Evolutionary conservation across 495 filamentous ascomycete species (phyloP).

Genomic region (Penicillium longicatenatum): DNA sequence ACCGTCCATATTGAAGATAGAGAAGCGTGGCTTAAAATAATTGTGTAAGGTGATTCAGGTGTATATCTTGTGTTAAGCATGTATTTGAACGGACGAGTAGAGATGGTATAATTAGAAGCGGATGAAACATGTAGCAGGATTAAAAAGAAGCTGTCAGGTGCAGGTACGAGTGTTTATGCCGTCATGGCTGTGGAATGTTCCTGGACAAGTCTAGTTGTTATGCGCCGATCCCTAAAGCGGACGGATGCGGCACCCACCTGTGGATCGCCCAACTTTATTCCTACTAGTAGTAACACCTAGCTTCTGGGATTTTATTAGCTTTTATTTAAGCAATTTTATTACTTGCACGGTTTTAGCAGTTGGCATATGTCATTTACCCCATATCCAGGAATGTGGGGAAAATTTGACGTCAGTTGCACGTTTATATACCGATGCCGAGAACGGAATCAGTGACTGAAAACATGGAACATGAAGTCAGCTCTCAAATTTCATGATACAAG

Average conservation of each 20-base stretch:
- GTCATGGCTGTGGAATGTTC: constrained; percentile 11
- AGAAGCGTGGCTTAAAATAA: background rate
- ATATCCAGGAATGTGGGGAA: background rate
- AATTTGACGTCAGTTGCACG: background rate
- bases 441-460: background rate
- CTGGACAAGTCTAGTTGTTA: constrained; percentile 12
- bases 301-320: background rate
- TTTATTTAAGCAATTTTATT: background rate
- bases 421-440: background rate
- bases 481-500: no score
- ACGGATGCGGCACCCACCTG: background rate
- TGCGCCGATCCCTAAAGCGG: background rate
- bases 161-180: constrained; percentile 10
- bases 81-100: no score
- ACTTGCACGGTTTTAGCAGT: background rate
- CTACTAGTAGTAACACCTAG: background rate
- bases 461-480: background rate
- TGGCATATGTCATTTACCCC: background rate
- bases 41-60: background rate
- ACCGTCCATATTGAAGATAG: constrained; percentile 21
- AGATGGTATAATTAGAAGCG: no score
- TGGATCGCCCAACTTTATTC: background rate
- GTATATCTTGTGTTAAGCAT: background rate
- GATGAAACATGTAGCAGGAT: no score
- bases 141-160: no score